Conservation (phyloP, 176 grass and related monocot species). For the Thinopyrum elongatum region DNA sequence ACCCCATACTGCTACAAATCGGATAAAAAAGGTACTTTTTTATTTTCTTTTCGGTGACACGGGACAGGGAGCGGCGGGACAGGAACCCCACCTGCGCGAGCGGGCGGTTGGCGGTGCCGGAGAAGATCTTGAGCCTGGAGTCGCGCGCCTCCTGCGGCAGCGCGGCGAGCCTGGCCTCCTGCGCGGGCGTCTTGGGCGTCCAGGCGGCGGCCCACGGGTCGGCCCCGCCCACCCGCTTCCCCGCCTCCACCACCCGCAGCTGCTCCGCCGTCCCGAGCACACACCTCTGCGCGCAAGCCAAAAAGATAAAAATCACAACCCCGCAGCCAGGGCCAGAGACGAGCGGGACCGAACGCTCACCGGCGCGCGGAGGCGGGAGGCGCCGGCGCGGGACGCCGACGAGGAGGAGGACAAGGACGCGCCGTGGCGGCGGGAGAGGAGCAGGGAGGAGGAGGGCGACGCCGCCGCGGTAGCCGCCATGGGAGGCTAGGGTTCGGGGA, state of each 20-base stretch:
- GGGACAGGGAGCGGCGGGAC: not conserved
- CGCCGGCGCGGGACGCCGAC: constrained; percentile 11
- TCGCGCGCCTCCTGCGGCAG: constrained; percentile 25
- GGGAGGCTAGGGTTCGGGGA: constrained; percentile 24
- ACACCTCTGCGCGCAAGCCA: constrained; percentile 24
- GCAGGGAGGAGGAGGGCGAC: constrained; percentile 8
- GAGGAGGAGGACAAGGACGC: not conserved
- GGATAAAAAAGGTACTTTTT: not conserved
- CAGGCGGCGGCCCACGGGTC: not conserved
- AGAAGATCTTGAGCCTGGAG: constrained; percentile 80
- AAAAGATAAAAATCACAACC: not conserved
- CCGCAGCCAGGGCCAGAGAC: not conserved
- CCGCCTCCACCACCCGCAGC: constrained; percentile 29
- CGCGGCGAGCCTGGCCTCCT: constrained; percentile 27
- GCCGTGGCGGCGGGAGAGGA: constrained; percentile 21
- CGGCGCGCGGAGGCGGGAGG: constrained; percentile 37
- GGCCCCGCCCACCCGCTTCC: constrained; percentile 5
- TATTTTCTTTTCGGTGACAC: not conserved
- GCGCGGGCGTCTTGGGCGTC: constrained; percentile 24
- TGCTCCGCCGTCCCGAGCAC: constrained; percentile 43
- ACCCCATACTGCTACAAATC: not conserved
- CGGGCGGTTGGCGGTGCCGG: constrained; percentile 68
- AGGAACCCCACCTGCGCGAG: constrained; percentile 56
- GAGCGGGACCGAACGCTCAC: constrained; percentile 24
- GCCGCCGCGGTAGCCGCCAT: constrained; percentile 45